phyloP scores from a whole-genome alignment of 129 eudicot species.

The Cynara cardunculus region DNA sequence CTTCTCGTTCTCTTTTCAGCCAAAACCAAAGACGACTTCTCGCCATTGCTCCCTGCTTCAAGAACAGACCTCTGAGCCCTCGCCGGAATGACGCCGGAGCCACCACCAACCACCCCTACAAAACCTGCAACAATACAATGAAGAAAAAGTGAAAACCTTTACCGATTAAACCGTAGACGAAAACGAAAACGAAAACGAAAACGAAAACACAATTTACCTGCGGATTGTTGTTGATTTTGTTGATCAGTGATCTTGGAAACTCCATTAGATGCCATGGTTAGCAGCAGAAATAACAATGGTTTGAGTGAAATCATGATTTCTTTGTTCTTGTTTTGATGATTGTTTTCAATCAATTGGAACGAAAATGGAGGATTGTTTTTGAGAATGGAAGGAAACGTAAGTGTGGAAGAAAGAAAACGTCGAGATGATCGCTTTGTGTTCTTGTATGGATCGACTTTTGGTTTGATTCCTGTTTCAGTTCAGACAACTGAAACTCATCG shows the following conservation, averaged over 20 bases:
- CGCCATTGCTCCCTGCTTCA: slow-evolving; percentile 10
- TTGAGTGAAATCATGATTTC: slow-evolving; percentile 6
- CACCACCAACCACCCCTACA: neutral
- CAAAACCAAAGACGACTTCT: slow-evolving; percentile 33
- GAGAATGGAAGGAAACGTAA: neutral
- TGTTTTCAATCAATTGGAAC: neutral
- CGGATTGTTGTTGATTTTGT: neutral
- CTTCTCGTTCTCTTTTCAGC: slow-evolving; percentile 58
- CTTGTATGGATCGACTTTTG: slow-evolving; percentile 19
- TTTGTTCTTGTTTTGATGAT: neutral
- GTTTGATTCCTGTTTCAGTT: slow-evolving; percentile 4
- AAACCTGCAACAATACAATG: neutral
- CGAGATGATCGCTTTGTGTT: slow-evolving; percentile 20
- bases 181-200: neutral
- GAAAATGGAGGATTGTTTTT: neutral
- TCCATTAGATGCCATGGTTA: slow-evolving; percentile 4
- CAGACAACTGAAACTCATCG: too few relatives aligned
- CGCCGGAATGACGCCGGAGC: slow-evolving; percentile 27
- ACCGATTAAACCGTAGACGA: neutral
- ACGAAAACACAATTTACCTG: neutral
- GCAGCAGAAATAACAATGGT: slow-evolving; percentile 13
- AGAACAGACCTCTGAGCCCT: slow-evolving; percentile 16
- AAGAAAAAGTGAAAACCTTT: neutral
- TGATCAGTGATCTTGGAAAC: neutral
- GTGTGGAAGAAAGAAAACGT: neutral